phyloP scores from a whole-genome alignment of 352 stramenopile genomes.

The Phytophthora sp. region DNA sequence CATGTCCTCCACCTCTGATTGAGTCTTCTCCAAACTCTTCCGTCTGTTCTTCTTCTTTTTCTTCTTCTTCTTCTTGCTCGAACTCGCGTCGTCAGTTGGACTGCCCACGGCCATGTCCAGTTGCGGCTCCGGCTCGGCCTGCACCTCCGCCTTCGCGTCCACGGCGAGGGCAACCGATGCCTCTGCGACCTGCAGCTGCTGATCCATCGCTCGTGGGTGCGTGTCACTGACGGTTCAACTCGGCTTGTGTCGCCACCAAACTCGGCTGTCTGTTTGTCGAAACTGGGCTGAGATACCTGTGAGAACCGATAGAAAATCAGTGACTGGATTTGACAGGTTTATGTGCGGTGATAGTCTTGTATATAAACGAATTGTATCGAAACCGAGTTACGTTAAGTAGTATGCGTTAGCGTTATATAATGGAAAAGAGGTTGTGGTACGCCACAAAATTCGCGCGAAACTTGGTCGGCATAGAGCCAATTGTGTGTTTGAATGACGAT shows the following conservation, averaged over 20 bases:
- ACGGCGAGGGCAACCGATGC: background rate
- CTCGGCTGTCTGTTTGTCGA: slow-evolving; percentile 5
- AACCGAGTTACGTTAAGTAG: background rate
- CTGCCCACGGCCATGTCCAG: slow-evolving; percentile 1
- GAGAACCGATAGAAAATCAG: slow-evolving; percentile 9
- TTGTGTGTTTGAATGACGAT: slow-evolving; percentile 8
- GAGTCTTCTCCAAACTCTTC: slow-evolving; percentile 38
- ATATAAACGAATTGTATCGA: background rate
- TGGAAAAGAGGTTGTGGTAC: background rate
- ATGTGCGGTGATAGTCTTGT: background rate
- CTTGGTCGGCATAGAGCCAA: slow-evolving; percentile 28
- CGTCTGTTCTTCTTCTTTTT: slow-evolving; percentile 43
- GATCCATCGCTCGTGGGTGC: slow-evolving; percentile 15
- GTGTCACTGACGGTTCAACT: background rate
- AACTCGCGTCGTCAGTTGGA: slow-evolving; percentile 10
- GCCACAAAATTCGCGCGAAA: background rate
- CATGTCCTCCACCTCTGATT: slow-evolving; percentile 25
- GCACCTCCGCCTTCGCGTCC: slow-evolving; percentile 11
- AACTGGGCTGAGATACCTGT: slow-evolving; percentile 8
- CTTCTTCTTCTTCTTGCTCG: slow-evolving; percentile 40
- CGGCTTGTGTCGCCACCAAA: slow-evolving; percentile 7
- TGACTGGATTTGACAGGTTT: background rate
- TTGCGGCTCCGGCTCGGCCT: slow-evolving; percentile 32
- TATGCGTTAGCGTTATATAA: background rate
- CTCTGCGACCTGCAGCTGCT: slow-evolving; percentile 7